Evolutionary conservation across 768 basidiomycete species (phyloP).

Genomic region (Russula dissimulans): DNA sequence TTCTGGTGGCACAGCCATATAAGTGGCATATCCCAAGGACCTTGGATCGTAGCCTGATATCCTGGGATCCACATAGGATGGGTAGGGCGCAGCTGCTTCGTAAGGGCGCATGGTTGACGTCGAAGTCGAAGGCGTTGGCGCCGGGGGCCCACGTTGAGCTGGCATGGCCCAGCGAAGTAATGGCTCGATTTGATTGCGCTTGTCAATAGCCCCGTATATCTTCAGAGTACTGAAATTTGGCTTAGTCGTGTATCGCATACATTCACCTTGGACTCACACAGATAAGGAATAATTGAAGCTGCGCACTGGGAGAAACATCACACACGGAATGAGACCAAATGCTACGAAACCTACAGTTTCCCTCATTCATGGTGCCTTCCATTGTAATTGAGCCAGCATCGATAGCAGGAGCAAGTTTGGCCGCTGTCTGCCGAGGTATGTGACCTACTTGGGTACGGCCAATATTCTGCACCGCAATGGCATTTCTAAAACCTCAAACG

Average conservation of each 20-base stretch:
- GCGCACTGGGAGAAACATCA: constrained; percentile 27
- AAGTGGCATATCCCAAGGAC: neutral
- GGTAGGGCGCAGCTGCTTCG: neutral
- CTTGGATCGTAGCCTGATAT: neutral
- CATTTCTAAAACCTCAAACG: constrained; percentile 40
- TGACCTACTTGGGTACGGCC: constrained; percentile 71
- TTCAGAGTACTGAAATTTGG: constrained; percentile 44
- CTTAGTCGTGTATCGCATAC: neutral
- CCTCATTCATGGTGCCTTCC: constrained; percentile 63
- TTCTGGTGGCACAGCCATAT: constrained; percentile 22
- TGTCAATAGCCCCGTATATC: constrained; percentile 61
- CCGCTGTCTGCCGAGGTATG: constrained; percentile 50
- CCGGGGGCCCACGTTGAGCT: constrained; percentile 46
- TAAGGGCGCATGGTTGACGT: neutral
- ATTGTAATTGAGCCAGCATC: constrained; percentile 54
- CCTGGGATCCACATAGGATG: neutral
- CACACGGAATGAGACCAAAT: neutral
- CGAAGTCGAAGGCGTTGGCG: neutral
- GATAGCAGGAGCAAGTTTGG: constrained; percentile 58
- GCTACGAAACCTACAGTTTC: constrained; percentile 43
- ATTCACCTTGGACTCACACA: constrained; percentile 37
- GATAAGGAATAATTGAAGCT: constrained; percentile 45
- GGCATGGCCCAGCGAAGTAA: constrained; percentile 69
- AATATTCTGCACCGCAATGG: constrained; percentile 78
- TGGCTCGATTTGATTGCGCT: constrained; percentile 52